Conservation (phyloP, 148 eudicot genomes). For the Hydrangea macrophylla region DNA sequence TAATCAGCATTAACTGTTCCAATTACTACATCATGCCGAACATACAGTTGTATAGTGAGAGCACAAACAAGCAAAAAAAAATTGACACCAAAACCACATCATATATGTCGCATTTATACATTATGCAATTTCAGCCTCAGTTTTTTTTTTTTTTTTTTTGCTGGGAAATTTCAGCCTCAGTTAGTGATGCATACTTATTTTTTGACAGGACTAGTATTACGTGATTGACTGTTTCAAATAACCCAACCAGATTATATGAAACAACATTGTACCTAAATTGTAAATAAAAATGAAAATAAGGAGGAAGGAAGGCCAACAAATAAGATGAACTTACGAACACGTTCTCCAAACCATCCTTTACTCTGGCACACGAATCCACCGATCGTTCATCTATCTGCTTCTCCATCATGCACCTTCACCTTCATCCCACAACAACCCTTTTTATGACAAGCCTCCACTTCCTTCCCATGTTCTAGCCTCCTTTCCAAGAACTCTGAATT, state of each 20-base stretch:
- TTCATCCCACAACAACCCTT: conserved; percentile 17
- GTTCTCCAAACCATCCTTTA: neutral
- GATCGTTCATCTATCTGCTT: conserved; percentile 36
- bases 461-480: conserved; percentile 38
- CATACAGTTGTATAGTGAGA: too few species aligned
- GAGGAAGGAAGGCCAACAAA: neutral
- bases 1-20: too few species aligned
- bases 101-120: too few species aligned
- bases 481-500: conserved; percentile 69
- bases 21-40: too few species aligned
- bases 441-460: conserved; percentile 9
- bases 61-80: too few species aligned
- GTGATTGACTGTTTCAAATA: neutral
- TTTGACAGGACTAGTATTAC: neutral
- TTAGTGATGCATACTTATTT: neutral
- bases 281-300: neutral
- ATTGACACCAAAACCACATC: too few species aligned
- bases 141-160: too few species aligned
- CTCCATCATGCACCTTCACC: conserved; percentile 24
- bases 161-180: neutral
- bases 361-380: neutral
- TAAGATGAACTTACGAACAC: neutral
- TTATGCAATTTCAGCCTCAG: too few species aligned
- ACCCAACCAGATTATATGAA: neutral
- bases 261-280: neutral